A percentile compares a stretch with the other conserved stretches of the same genome.
These are phyloP conservation scores for Sequoia sempervirens DNA, from an alignment of 75 land plant species.

Conservation along the genomic window DNA sequence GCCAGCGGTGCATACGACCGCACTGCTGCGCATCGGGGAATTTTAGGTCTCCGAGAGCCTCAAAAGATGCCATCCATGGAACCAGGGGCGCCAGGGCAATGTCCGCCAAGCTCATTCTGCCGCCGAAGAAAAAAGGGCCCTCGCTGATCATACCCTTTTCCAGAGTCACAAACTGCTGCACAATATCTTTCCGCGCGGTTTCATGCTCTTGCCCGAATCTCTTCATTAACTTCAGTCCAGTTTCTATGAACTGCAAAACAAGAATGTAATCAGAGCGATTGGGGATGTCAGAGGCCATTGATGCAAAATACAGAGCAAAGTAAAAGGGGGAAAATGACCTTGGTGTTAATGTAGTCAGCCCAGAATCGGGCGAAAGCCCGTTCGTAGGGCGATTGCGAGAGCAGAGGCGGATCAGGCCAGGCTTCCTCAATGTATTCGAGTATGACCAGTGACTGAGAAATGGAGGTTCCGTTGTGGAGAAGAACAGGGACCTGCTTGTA, in stretches of 20 bases:
- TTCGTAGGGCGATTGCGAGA: constrained; percentile 5
- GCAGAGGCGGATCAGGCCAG: not conserved
- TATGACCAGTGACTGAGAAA: constrained; percentile 8
- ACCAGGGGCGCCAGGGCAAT: not conserved
- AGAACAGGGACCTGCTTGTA: too few relatives aligned
- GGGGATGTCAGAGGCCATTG: not conserved
- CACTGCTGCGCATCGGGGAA: not conserved
- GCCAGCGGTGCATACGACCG: too few relatives aligned
- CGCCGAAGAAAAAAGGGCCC: not conserved
- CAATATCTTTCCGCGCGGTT: not conserved
- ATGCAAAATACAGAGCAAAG: not conserved
- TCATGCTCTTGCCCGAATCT: not conserved
- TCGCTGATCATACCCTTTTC: not conserved
- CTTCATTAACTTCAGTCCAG: not conserved
- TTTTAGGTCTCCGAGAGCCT: not conserved
- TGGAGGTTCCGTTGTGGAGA: constrained; percentile 9
- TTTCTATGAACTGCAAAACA: not conserved
- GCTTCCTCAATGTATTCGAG: constrained; percentile 18
- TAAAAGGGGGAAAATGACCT: not conserved
- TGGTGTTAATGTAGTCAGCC: constrained; percentile 18
- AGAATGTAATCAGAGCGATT: not conserved
- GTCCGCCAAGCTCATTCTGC: not conserved
- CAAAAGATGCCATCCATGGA: not conserved
- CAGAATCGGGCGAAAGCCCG: constrained; percentile 15
- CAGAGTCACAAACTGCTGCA: not conserved